Evolutionary conservation across 2,329 filamentous ascomycete species (phyloP).

Genomic region (Phoma herbarum): DNA sequence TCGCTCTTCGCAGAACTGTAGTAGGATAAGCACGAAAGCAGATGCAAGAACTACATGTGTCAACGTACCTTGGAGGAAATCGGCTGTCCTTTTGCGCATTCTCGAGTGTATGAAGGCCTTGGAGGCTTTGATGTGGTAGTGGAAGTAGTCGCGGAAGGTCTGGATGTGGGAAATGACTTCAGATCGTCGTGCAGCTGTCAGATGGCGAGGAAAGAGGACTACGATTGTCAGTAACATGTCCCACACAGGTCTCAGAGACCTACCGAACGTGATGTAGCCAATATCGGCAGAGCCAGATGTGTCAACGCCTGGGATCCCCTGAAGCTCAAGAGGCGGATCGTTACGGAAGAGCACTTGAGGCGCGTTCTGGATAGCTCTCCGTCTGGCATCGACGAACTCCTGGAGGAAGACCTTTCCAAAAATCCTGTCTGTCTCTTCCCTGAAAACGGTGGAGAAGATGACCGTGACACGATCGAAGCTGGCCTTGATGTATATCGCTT

Average conservation of each 20-base stretch:
- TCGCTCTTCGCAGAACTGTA: conserved; percentile 89
- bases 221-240: conserved; percentile 26
- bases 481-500: conserved; percentile 98
- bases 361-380: conserved; percentile 96
- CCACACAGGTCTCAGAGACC: conserved; percentile 37
- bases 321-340: conserved; percentile 90
- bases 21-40: conserved; percentile 47
- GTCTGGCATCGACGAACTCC: conserved; percentile 95
- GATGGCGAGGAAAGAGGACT: conserved; percentile 96
- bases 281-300: conserved; percentile 79
- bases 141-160: conserved; percentile 99
- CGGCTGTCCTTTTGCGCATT: conserved; percentile 96
- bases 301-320: conserved; percentile 84
- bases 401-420: conserved; percentile 99
- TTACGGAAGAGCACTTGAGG: conserved; percentile 97
- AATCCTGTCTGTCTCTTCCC: conserved; percentile 95
- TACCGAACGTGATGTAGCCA: conserved; percentile 98
- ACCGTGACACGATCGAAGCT: conserved; percentile 97
- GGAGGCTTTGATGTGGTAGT: conserved; percentile 99
- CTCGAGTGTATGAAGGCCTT: conserved; percentile 99
- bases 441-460: conserved; percentile 98
- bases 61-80: conserved; percentile 89
- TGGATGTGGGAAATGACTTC: conserved; percentile 99
- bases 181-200: conserved; percentile 87
- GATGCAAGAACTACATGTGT: background rate